These are phyloP conservation scores for Euphrasia arctica DNA, from an alignment of 305 asterid genomes.

Conservation along the genomic window DNA sequence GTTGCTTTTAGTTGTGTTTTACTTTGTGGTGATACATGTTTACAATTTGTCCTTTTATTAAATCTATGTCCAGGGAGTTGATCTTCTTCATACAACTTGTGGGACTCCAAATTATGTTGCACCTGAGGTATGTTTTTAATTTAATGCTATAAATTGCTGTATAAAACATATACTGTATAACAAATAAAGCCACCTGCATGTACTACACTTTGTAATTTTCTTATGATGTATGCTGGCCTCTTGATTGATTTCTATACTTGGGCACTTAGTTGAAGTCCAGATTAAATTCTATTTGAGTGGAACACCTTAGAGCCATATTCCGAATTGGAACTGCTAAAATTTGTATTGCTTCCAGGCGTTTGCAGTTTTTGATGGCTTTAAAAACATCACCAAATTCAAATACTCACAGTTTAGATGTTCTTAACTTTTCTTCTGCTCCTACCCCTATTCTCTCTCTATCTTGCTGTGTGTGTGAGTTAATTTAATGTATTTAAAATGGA, in stretches of 20 bases:
- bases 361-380: neutral
- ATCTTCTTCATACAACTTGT: slow-evolving; percentile 93
- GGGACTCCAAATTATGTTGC: slow-evolving; percentile 99
- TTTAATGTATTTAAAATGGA: neutral
- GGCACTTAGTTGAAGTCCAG: neutral
- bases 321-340: neutral
- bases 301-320: neutral
- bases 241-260: neutral
- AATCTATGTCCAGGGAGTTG: slow-evolving; percentile 65
- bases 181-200: slow-evolving; percentile 12
- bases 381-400: neutral
- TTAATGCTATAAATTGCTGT: slow-evolving; percentile 19
- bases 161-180: slow-evolving; percentile 3
- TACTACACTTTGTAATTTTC: slow-evolving; percentile 14
- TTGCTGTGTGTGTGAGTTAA: neutral
- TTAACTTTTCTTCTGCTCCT: no score
- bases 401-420: neutral
- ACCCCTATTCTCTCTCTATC: neutral
- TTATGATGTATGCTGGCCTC: slow-evolving; percentile 9
- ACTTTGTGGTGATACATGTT: slow-evolving; percentile 17
- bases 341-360: neutral
- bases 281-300: no score
- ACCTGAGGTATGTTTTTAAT: slow-evolving; percentile 65
- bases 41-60: slow-evolving; percentile 11
- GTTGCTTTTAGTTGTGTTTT: slow-evolving; percentile 20